phyloP scores from a whole-genome alignment of 441 rosid species.

The Bocquillonia castaneifolia region DNA sequence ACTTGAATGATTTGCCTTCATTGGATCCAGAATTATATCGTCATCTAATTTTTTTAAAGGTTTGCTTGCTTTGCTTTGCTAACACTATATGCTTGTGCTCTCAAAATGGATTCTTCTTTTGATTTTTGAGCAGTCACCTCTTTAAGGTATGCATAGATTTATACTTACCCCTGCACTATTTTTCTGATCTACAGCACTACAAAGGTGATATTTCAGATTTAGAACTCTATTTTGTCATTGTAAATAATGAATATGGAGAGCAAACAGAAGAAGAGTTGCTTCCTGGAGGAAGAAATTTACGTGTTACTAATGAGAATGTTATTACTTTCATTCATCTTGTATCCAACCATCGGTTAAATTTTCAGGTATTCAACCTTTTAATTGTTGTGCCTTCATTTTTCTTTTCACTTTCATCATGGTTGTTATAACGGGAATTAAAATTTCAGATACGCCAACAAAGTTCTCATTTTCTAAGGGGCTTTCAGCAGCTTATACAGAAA shows the following conservation, averaged over 20 bases:
- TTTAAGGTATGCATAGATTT: too few species aligned
- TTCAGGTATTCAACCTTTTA: slow-evolving; percentile 49
- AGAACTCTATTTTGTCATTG: slow-evolving; percentile 89
- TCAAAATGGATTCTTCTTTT: neutral
- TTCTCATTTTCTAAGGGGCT: slow-evolving; percentile 85
- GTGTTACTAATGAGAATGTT: slow-evolving; percentile 86
- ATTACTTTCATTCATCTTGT: slow-evolving; percentile 91
- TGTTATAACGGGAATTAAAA: slow-evolving; percentile 12
- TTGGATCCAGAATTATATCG: slow-evolving; percentile 95
- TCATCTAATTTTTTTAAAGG: slow-evolving; percentile 96
- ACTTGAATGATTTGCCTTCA: slow-evolving; percentile 93
- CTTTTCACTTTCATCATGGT: slow-evolving; percentile 1
- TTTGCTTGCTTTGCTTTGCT: slow-evolving; percentile 27
- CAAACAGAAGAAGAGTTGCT: slow-evolving; percentile 91
- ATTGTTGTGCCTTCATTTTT: neutral
- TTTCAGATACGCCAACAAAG: slow-evolving; percentile 95
- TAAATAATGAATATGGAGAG: slow-evolving; percentile 96
- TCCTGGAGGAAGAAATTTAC: slow-evolving; percentile 75
- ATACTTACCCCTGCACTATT: neutral
- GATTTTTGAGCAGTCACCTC: neutral
- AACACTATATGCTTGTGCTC: neutral
- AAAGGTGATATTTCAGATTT: slow-evolving; percentile 72
- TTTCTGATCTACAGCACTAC: slow-evolving; percentile 57
- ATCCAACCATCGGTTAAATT: slow-evolving; percentile 90
- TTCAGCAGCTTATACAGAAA: slow-evolving; percentile 91